A percentile compares a stretch with the other conserved stretches of the same genome.
These are phyloP conservation scores for Emmonsia crescens DNA, from an alignment of 2,329 filamentous ascomycete genomes.

Conservation along the genomic window DNA sequence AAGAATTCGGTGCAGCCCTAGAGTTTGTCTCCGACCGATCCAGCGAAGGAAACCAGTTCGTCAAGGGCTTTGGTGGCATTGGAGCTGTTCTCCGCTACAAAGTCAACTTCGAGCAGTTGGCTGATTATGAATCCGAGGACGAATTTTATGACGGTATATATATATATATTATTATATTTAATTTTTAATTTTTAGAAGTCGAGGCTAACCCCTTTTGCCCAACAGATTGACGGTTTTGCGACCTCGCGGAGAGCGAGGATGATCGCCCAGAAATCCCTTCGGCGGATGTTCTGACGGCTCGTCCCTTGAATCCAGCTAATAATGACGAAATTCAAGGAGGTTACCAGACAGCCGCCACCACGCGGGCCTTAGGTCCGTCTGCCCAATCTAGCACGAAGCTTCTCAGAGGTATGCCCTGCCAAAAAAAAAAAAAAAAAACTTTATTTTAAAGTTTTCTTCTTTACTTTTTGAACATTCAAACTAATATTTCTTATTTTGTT, in stretches of 20 bases:
- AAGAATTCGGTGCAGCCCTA: slow-evolving; percentile 87
- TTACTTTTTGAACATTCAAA: neutral
- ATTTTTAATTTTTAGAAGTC: neutral
- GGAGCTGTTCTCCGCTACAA: slow-evolving; percentile 97
- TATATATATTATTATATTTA: neutral
- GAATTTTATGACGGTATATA: slow-evolving; percentile 69
- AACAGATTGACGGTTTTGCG: slow-evolving; percentile 76
- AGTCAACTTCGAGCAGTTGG: slow-evolving; percentile 99
- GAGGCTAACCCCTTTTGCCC: neutral
- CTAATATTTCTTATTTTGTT: neutral
- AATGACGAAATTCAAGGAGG: slow-evolving; percentile 21
- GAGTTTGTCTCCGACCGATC: slow-evolving; percentile 98
- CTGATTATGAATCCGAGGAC: slow-evolving; percentile 79
- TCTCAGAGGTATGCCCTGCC: slow-evolving; percentile 30
- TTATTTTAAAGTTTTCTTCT: no score
- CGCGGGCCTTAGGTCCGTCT: slow-evolving; percentile 21
- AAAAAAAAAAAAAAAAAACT: no score
- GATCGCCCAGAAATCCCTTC: slow-evolving; percentile 50
- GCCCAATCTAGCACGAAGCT: slow-evolving; percentile 27
- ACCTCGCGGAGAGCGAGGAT: slow-evolving; percentile 78
- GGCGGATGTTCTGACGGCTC: slow-evolving; percentile 46
- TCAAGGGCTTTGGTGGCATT: slow-evolving; percentile 98
- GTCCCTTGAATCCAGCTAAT: slow-evolving; percentile 31
- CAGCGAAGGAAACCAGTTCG: slow-evolving; percentile 98
- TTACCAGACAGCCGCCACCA: slow-evolving; percentile 24